A percentile compares a stretch with the other conserved stretches of the same genome.
Evolutionary conservation across 2,329 filamentous ascomycete genomes (phyloP).

Genomic region (Tothia fuscella): DNA sequence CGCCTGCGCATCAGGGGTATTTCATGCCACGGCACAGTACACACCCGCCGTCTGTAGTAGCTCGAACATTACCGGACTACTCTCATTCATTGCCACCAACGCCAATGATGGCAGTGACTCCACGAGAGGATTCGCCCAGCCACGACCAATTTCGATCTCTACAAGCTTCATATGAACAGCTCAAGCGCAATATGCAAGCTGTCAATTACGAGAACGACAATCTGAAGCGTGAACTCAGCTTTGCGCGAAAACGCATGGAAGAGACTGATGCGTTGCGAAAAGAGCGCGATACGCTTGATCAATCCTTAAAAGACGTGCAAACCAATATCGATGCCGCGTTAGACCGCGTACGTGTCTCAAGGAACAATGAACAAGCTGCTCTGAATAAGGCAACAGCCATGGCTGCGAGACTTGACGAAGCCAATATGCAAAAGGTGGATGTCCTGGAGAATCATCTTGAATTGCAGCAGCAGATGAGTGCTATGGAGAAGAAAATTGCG

Average conservation of each 20-base stretch:
- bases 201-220: slow-evolving; percentile 7
- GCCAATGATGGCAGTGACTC: slow-evolving; percentile 1
- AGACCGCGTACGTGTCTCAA: neutral
- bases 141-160: neutral
- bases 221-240: slow-evolving; percentile 7
- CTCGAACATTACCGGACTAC: neutral
- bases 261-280: slow-evolving; percentile 6
- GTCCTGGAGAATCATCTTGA: slow-evolving; percentile 21
- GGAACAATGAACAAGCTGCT: slow-evolving; percentile 7
- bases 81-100: neutral
- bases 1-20: slow-evolving; percentile 2
- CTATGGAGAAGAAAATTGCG: neutral
- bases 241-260: slow-evolving; percentile 2
- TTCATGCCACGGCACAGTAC: neutral
- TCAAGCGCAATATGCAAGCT: neutral
- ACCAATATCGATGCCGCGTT: slow-evolving; percentile 3
- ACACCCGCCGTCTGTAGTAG: neutral
- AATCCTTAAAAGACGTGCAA: slow-evolving; percentile 1
- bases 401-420: slow-evolving; percentile 5
- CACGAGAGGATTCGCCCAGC: neutral
- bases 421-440: slow-evolving; percentile 30
- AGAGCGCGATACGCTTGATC: slow-evolving; percentile 7
- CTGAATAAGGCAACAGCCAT: slow-evolving; percentile 5
- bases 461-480: slow-evolving; percentile 22
- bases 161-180: slow-evolving; percentile 1